These are phyloP conservation scores for Cutaneotrichosporon sp. DNA, from an alignment of 1,284 basidiomycete species.

Conservation along the genomic window DNA sequence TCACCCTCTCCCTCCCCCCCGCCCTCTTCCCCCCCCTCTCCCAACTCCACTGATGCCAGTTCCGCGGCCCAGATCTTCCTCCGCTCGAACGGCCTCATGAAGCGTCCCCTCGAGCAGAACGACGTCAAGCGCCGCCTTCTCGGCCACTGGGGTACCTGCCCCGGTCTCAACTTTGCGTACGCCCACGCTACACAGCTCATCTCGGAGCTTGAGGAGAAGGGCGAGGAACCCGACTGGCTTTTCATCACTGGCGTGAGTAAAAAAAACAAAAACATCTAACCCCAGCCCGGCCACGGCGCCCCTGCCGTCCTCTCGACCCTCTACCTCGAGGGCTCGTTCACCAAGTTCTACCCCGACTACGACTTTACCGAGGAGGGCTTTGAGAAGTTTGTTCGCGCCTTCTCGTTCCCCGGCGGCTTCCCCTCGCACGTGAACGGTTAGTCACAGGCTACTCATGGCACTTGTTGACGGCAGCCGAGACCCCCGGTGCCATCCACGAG, in stretches of 20 bases:
- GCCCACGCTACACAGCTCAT: conserved; percentile 77
- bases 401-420: conserved; percentile 57
- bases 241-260: conserved; percentile 60
- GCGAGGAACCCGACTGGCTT: conserved; percentile 48
- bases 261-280: not conserved
- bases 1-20: not conserved
- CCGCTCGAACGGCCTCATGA: conserved; percentile 67
- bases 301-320: conserved; percentile 77
- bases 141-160: conserved; percentile 56
- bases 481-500: conserved; percentile 84
- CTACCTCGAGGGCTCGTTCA: conserved; percentile 83
- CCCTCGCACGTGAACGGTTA: conserved; percentile 55
- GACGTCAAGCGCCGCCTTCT: conserved; percentile 77
- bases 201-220: conserved; percentile 57
- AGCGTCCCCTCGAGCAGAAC: conserved; percentile 61
- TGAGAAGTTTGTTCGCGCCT: conserved; percentile 55
- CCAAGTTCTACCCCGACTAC: conserved; percentile 76
- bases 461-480: conserved; percentile 62
- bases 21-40: not conserved
- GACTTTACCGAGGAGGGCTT: conserved; percentile 65
- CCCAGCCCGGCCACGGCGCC: conserved; percentile 70
- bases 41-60: conserved; percentile 12
- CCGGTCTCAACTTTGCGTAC: conserved; percentile 73
- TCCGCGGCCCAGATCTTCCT: conserved; percentile 70
- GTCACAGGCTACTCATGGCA: conserved; percentile 39